These are phyloP conservation scores for Fragosphaeria purpurea DNA, from an alignment of 2,329 filamentous ascomycete species.

Conservation along the genomic window DNA sequence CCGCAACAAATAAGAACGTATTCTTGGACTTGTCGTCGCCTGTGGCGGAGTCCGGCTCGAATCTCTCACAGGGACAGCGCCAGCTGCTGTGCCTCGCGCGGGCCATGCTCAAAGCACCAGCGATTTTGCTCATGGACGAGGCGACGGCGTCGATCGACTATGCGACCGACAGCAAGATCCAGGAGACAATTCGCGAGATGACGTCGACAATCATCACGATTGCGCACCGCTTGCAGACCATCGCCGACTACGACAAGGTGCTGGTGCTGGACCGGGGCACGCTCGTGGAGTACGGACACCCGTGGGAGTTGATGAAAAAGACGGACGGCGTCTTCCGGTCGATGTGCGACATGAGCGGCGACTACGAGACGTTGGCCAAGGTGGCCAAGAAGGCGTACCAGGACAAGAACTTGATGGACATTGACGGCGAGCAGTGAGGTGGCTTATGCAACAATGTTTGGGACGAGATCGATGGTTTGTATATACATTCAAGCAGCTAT, in stretches of 20 bases:
- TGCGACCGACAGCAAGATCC: slow-evolving; percentile 88
- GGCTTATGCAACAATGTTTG: too few relatives aligned
- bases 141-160: slow-evolving; percentile 97
- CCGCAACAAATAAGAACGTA: slow-evolving; percentile 78
- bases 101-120: slow-evolving; percentile 81
- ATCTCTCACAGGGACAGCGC: slow-evolving; percentile 90
- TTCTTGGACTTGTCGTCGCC: slow-evolving; percentile 79
- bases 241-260: slow-evolving; percentile 97
- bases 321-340: slow-evolving; percentile 52
- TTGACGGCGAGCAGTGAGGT: neutral
- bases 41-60: slow-evolving; percentile 83
- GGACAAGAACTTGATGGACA: slow-evolving; percentile 16
- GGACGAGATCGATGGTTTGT: too few relatives aligned
- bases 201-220: slow-evolving; percentile 93
- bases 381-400: slow-evolving; percentile 44
- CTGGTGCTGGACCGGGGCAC: slow-evolving; percentile 82
- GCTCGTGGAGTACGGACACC: slow-evolving; percentile 85
- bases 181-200: slow-evolving; percentile 89
- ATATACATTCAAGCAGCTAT: too few relatives aligned
- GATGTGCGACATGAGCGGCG: slow-evolving; percentile 58
- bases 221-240: slow-evolving; percentile 88
- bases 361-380: slow-evolving; percentile 39
- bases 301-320: slow-evolving; percentile 67
- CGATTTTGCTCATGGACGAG: slow-evolving; percentile 98
- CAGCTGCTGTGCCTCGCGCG: slow-evolving; percentile 90